A percentile compares a stretch with the other conserved stretches of the same genome.
These are phyloP conservation scores for Cordyceps javanica DNA, from an alignment of 2,329 filamentous ascomycete species.

Conservation along the genomic window DNA sequence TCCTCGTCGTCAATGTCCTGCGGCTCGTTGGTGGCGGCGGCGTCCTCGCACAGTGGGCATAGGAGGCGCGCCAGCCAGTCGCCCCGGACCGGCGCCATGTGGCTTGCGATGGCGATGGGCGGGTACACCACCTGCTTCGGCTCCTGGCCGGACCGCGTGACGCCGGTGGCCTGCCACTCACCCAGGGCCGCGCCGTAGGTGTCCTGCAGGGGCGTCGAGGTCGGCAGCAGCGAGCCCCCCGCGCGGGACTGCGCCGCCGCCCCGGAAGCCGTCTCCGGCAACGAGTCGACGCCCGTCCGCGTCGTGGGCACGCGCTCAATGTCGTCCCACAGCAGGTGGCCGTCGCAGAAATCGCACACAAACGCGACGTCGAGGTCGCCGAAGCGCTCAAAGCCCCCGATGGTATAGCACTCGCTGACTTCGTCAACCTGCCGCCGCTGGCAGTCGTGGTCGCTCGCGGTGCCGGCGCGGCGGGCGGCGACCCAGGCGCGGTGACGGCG, in stretches of 20 bases:
- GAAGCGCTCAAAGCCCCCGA: constrained; percentile 52
- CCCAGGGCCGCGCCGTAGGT: constrained; percentile 26
- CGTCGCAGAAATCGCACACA: constrained; percentile 57
- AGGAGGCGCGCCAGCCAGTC: constrained; percentile 47
- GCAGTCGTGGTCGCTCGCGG: constrained; percentile 29
- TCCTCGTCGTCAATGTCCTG: constrained; percentile 44
- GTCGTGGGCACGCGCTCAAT: constrained; percentile 45
- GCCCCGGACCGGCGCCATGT: constrained; percentile 42
- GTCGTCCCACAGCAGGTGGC: constrained; percentile 53
- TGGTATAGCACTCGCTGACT: constrained; percentile 42
- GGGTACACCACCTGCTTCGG: constrained; percentile 50
- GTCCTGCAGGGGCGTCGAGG: constrained; percentile 15
- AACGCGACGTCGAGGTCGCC: constrained; percentile 50
- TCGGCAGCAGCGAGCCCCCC: constrained; percentile 20
- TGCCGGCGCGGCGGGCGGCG: constrained; percentile 13
- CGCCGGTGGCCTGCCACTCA: constrained; percentile 47
- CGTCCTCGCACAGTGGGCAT: constrained; percentile 53
- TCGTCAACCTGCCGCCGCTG: constrained; percentile 39
- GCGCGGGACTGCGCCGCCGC: constrained; percentile 3
- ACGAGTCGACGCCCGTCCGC: constrained; percentile 27
- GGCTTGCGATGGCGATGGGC: constrained; percentile 52
- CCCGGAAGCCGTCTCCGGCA: constrained; percentile 17
- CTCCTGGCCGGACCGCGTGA: constrained; percentile 29
- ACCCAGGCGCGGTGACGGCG: constrained; percentile 39
- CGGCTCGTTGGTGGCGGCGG: constrained; percentile 31